These are phyloP conservation scores for Cryptosporidium sp. DNA, from an alignment of 169 alveolate genomes.

Conservation along the genomic window DNA sequence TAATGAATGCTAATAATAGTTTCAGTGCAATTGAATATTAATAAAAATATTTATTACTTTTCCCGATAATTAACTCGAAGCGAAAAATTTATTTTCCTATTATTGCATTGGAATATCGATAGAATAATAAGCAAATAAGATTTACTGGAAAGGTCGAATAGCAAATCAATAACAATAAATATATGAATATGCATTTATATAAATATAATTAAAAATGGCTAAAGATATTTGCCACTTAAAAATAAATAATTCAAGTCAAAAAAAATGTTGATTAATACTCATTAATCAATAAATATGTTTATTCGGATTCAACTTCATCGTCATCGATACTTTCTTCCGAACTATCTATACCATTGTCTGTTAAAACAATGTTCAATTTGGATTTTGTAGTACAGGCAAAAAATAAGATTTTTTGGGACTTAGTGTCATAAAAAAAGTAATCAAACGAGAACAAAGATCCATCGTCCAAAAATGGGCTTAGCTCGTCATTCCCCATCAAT, in stretches of 20 bases:
- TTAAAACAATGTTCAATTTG: background rate
- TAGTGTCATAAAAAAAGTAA: slow-evolving; percentile 68
- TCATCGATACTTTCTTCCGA: slow-evolving; percentile 19
- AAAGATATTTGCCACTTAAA: background rate
- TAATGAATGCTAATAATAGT: no score
- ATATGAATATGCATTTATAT: no score
- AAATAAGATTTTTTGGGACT: slow-evolving; percentile 41
- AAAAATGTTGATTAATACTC: background rate
- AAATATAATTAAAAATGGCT: no score
- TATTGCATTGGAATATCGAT: no score
- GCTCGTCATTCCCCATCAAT: slow-evolving; percentile 68
- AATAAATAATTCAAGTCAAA: no score
- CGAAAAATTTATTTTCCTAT: background rate
- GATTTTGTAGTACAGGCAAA: slow-evolving; percentile 73
- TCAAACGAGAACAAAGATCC: slow-evolving; percentile 68
- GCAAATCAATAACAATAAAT: no score
- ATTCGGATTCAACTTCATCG: slow-evolving; percentile 25
- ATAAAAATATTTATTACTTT: no score
- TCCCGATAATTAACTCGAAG: no score
- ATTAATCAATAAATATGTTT: background rate
- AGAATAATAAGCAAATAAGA: no score
- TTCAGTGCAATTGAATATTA: no score
- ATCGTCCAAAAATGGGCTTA: slow-evolving; percentile 64
- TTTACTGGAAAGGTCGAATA: no score
- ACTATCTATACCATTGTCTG: background rate